These are phyloP conservation scores for Corynascus novoguineensis DNA, from an alignment of 495 filamentous ascomycete genomes.

Conservation along the genomic window DNA sequence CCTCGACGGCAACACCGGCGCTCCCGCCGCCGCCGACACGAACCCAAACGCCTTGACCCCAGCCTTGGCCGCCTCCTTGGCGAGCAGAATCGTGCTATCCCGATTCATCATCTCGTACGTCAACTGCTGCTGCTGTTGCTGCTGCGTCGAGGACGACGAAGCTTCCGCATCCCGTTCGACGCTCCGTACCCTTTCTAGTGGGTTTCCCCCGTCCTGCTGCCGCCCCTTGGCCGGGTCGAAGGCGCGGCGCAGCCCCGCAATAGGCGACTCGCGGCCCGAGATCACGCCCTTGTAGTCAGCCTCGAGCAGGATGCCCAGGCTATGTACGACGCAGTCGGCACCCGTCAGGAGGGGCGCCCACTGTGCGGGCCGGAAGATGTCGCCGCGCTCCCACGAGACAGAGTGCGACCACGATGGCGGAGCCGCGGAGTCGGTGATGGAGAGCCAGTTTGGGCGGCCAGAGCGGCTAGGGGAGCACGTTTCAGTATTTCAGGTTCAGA, in stretches of 20 bases:
- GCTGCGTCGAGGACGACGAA: too few relatives aligned
- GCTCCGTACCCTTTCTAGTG: neutral
- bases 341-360: conserved; percentile 66
- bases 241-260: conserved; percentile 67
- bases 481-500: neutral
- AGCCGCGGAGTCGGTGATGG: conserved; percentile 63
- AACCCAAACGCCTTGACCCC: conserved; percentile 70
- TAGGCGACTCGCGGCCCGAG: conserved; percentile 68
- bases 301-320: conserved; percentile 92
- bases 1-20: conserved; percentile 71
- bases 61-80: conserved; percentile 63
- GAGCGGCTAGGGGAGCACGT: conserved; percentile 58
- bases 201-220: neutral
- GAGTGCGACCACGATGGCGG: conserved; percentile 75
- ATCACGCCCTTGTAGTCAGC: conserved; percentile 96
- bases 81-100: conserved; percentile 77
- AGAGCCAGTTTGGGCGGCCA: conserved; percentile 77
- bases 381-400: conserved; percentile 79
- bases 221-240: conserved; percentile 47
- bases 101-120: conserved; percentile 99
- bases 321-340: conserved; percentile 83
- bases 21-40: conserved; percentile 81
- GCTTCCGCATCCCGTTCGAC: conserved; percentile 39
- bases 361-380: conserved; percentile 73
- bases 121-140: conserved; percentile 67